A percentile compares a stretch with the other conserved stretches of the same genome.
Evolutionary conservation across 1,284 basidiomycete genomes (phyloP).

Genomic region (Trametes sp.): DNA sequence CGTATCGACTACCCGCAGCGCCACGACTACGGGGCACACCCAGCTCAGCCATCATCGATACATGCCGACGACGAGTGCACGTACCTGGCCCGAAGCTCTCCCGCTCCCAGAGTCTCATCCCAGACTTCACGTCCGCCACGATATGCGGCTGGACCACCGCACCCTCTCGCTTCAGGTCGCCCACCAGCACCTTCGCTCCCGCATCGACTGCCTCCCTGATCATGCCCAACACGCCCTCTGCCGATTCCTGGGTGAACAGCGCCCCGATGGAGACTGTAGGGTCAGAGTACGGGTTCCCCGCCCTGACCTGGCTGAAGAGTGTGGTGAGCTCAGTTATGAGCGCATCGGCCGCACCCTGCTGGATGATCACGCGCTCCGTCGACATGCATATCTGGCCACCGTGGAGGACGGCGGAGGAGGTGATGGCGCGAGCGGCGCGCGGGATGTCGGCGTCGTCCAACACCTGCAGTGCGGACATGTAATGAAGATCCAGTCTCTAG

Average conservation of each 20-base stretch:
- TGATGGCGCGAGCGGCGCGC: slow-evolving; percentile 61
- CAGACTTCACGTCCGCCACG: slow-evolving; percentile 53
- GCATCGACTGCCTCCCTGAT: slow-evolving; percentile 56
- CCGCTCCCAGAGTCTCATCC: slow-evolving; percentile 59
- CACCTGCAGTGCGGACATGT: slow-evolving; percentile 46
- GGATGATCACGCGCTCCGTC: slow-evolving; percentile 70
- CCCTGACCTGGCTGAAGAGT: slow-evolving; percentile 46
- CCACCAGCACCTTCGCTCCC: slow-evolving; percentile 61
- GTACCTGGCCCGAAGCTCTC: slow-evolving; percentile 69
- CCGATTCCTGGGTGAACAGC: slow-evolving; percentile 58
- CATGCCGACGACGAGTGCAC: slow-evolving; percentile 4
- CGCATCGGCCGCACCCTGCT: slow-evolving; percentile 46
- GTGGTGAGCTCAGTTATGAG: slow-evolving; percentile 48
- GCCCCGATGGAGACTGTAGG: slow-evolving; percentile 42
- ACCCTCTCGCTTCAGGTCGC: slow-evolving; percentile 50
- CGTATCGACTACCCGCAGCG: slow-evolving; percentile 54
- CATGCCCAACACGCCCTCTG: slow-evolving; percentile 55
- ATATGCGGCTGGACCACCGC: slow-evolving; percentile 63
- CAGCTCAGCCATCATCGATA: neutral
- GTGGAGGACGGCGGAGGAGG: slow-evolving; percentile 64
- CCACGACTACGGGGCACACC: slow-evolving; percentile 42
- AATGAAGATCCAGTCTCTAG: neutral
- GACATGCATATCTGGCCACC: slow-evolving; percentile 78
- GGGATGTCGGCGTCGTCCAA: slow-evolving; percentile 67
- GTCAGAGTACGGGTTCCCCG: slow-evolving; percentile 43